These are phyloP conservation scores for Fonsecaea erecta DNA, from an alignment of 2,329 filamentous ascomycete species.

Conservation along the genomic window DNA sequence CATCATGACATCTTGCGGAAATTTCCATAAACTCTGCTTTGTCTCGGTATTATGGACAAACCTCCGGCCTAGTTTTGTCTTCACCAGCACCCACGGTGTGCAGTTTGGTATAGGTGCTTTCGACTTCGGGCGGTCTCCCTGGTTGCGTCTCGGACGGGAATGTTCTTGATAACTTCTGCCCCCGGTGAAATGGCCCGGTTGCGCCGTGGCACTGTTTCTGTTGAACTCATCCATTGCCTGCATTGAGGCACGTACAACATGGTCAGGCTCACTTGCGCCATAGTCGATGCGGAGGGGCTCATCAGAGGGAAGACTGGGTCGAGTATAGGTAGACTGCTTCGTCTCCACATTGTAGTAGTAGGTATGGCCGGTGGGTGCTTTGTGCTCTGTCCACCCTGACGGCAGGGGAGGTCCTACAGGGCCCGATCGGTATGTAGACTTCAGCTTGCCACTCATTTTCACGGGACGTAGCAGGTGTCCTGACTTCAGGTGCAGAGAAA, in stretches of 20 bases:
- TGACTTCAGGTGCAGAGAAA: not conserved
- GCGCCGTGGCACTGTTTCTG: conserved; percentile 46
- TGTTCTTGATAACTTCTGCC: conserved; percentile 63
- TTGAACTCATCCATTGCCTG: conserved; percentile 37
- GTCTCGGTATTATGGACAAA: conserved; percentile 90
- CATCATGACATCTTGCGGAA: conserved; percentile 82
- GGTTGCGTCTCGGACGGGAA: conserved; percentile 65
- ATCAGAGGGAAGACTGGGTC: conserved; percentile 59
- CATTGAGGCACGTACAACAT: conserved; percentile 31
- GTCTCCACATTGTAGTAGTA: conserved; percentile 87
- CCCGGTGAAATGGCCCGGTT: conserved; percentile 54
- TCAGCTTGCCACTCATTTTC: conserved; percentile 63
- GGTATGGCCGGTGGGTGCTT: conserved; percentile 77
- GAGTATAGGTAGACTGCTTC: conserved; percentile 84
- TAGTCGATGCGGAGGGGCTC: conserved; percentile 37
- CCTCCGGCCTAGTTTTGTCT: conserved; percentile 83
- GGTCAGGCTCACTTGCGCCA: conserved; percentile 36
- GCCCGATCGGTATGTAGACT: conserved; percentile 73
- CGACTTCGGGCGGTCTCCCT: conserved; percentile 75
- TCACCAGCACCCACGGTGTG: conserved; percentile 89
- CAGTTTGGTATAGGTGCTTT: conserved; percentile 79
- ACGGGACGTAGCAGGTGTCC: not conserved
- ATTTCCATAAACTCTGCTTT: conserved; percentile 91
- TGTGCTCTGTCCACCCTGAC: conserved; percentile 90
- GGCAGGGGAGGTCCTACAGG: conserved; percentile 61